A percentile compares a stretch with the other conserved stretches of the same genome.
These are phyloP conservation scores for Lathyrus aphaca DNA, from an alignment of 306 rosid genomes.

Conservation along the genomic window DNA sequence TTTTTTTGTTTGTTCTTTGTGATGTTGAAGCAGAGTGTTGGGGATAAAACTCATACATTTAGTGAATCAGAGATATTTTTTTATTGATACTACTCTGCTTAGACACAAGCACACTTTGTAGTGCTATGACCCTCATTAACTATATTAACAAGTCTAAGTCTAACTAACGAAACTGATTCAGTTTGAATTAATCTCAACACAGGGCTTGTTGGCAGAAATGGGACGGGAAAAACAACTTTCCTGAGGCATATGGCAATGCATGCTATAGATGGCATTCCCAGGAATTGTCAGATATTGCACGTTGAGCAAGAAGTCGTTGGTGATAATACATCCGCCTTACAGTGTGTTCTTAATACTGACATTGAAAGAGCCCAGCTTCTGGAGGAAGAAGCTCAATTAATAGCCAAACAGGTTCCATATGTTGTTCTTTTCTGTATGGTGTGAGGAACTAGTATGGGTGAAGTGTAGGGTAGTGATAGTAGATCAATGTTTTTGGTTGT, in stretches of 20 bases:
- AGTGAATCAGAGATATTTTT: background rate
- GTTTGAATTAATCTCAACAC: constrained; percentile 8
- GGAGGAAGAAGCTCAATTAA: constrained; percentile 73
- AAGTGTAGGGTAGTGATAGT: background rate
- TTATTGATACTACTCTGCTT: background rate
- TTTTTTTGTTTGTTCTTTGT: background rate
- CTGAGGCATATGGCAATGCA: constrained; percentile 98
- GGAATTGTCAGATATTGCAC: constrained; percentile 90
- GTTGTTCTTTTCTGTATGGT: constrained; percentile 7
- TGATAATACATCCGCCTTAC: constrained; percentile 83
- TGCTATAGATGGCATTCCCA: constrained; percentile 94
- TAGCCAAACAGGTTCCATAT: constrained; percentile 70
- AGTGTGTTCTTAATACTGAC: constrained; percentile 94
- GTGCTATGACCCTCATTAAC: background rate
- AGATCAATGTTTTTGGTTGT: background rate
- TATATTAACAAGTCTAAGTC: background rate
- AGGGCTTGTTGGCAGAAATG: constrained; percentile 96
- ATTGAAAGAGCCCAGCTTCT: constrained; percentile 82
- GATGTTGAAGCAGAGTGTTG: background rate
- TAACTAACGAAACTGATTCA: constrained; percentile 6
- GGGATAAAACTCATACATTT: background rate
- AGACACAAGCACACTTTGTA: background rate
- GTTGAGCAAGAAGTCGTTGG: constrained; percentile 97
- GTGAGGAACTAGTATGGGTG: constrained; percentile 1
- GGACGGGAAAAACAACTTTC: constrained; percentile 96